Evolutionary conservation across 1,284 basidiomycete genomes (phyloP).

Genomic region (Cutaneotrichosporon dermatis): DNA sequence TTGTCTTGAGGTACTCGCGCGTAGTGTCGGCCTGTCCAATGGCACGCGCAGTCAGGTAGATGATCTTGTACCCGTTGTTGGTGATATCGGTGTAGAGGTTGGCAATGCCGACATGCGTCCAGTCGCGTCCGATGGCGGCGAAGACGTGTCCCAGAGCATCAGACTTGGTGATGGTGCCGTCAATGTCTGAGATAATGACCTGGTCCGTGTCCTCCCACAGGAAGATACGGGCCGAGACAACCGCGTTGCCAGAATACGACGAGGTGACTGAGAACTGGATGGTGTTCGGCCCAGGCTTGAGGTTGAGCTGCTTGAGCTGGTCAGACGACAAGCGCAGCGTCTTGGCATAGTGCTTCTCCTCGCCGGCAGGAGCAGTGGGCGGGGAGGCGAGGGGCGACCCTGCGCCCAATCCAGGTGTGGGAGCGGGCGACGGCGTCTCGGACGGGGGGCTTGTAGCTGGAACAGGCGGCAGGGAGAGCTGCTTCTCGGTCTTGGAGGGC

Average conservation of each 20-base stretch:
- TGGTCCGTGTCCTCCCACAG: slow-evolving; percentile 88
- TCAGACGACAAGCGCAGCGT: slow-evolving; percentile 81
- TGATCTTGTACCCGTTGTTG: slow-evolving; percentile 95
- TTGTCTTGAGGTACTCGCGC: slow-evolving; percentile 87
- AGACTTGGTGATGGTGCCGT: slow-evolving; percentile 99
- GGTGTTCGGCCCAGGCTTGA: slow-evolving; percentile 84
- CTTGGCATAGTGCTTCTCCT: slow-evolving; percentile 68
- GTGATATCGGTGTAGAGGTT: slow-evolving; percentile 96
- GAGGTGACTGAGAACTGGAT: slow-evolving; percentile 85
- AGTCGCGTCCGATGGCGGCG: slow-evolving; percentile 98
- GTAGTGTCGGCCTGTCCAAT: slow-evolving; percentile 99
- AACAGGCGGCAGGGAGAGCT: background rate
- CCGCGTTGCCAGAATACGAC: slow-evolving; percentile 78
- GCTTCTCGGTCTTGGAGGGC: background rate
- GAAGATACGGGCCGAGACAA: slow-evolving; percentile 89
- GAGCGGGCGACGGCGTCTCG: background rate
- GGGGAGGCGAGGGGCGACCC: background rate
- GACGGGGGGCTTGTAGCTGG: background rate
- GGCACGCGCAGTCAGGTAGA: slow-evolving; percentile 96
- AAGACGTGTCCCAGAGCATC: slow-evolving; percentile 97
- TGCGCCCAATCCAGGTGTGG: background rate
- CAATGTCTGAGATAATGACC: slow-evolving; percentile 95
- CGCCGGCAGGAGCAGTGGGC: slow-evolving; percentile 3
- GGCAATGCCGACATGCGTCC: slow-evolving; percentile 97
- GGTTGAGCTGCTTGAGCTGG: slow-evolving; percentile 79